Evolutionary conservation across 192 early-diverging fungal genomes (phyloP), one percentile per base, ranked within the genome.

Genomic region (Backusella liffmaniae): DNA sequence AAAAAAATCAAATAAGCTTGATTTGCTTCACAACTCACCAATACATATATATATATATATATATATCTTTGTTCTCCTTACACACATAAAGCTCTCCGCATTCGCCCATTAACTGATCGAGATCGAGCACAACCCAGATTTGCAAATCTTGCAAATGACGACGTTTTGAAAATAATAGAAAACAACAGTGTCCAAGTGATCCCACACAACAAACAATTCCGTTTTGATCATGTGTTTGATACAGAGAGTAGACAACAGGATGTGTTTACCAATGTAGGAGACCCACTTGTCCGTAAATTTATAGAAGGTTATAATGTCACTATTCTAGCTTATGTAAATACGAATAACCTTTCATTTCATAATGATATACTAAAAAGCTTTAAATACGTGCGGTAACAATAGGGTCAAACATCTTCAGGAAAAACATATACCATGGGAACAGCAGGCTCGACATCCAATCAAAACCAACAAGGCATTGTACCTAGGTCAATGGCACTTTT

Each of bases 351-450:
- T 66, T 42, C 32, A 39, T 29, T 78, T 16, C 1, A 44, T 44
- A 5, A 44, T 44, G 13, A 51, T 7, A 35, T 59, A 36, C 37
- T 26, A 37, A 56, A 30, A 21, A 5, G 46, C 18, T 44, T 44
- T 44, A 44, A 44, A 44, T 44, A 56, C 26, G 16, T 49, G 42
- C 13, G 53, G 56, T 62, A 62, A 62, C 23, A 26, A 62, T 53
- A 79, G 78, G 78, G 94, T 12, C 94, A 98, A 84, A 96, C 96
- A 12, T 96, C 94, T 15, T 91, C 91, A 16, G 97, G 97, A 67
- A 98, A 98, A 83, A 97, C 97, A n/a, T 92, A 91, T 78, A 98
- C 95, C 13, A 98, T 98, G 96, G 95, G 95, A 42, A 95, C 96
- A 5, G 88, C 85, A n/a, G 67, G 75, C 18, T 53, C 70, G 18